Percentiles rank a stretch among this genome's conserved stretches.
These are phyloP conservation scores for Cucurbita ficifolia DNA, from an alignment of 306 rosid genomes.

Conservation along the genomic window DNA sequence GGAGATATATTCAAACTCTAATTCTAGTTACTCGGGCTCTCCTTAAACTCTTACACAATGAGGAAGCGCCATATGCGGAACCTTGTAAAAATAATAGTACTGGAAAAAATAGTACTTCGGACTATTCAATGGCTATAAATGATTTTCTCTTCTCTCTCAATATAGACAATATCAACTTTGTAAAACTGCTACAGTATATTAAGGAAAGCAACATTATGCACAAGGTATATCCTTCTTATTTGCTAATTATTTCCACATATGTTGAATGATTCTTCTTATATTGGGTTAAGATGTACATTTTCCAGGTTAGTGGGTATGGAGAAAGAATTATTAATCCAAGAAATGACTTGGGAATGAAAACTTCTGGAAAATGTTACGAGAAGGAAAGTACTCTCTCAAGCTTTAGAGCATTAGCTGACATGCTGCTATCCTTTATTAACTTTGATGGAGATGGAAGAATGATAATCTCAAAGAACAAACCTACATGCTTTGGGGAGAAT, in stretches of 20 bases:
- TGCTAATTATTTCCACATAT: not conserved
- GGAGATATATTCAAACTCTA: slow-evolving; percentile 87
- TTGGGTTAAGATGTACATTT: not conserved
- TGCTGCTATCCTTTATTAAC: slow-evolving; percentile 59
- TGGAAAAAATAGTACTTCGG: slow-evolving; percentile 23
- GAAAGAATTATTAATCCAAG: slow-evolving; percentile 36
- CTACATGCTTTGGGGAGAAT: slow-evolving; percentile 24
- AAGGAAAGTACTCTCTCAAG: slow-evolving; percentile 64
- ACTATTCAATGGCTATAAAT: slow-evolving; percentile 63
- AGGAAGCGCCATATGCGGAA: slow-evolving; percentile 19
- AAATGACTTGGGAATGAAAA: slow-evolving; percentile 16
- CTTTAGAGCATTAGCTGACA: slow-evolving; percentile 60
- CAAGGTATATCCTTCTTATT: slow-evolving; percentile 47
- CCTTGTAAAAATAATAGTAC: slow-evolving; percentile 22
- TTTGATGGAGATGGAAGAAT: slow-evolving; percentile 74
- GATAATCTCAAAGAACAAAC: slow-evolving; percentile 50
- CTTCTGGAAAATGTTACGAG: slow-evolving; percentile 18
- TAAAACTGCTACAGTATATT: slow-evolving; percentile 61
- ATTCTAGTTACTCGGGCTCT: slow-evolving; percentile 60
- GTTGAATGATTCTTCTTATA: not conserved
- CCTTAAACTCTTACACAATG: slow-evolving; percentile 33
- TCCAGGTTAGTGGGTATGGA: slow-evolving; percentile 73
- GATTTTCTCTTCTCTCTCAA: slow-evolving; percentile 70
- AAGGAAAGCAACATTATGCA: slow-evolving; percentile 89
- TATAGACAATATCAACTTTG: slow-evolving; percentile 78